Conservation (phyloP, 805 yeast species). For the Wickerhamiella alocasiicola region DNA sequence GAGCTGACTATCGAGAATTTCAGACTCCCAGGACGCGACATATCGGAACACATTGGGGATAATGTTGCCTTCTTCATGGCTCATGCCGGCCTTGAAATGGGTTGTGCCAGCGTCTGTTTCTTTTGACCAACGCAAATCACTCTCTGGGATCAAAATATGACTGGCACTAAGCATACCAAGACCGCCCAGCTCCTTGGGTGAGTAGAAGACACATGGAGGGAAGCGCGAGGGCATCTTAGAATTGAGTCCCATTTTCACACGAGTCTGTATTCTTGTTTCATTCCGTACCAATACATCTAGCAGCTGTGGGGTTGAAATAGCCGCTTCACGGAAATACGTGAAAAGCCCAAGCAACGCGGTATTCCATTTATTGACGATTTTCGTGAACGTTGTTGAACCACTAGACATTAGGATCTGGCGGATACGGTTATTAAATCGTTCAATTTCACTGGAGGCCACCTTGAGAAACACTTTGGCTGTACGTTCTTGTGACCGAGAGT, state of each 20-base stretch:
- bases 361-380: conserved; percentile 92
- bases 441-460: conserved; percentile 71
- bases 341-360: conserved; percentile 77
- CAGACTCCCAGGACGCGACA: conserved; percentile 93
- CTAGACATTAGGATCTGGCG: conserved; percentile 88
- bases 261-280: conserved; percentile 85
- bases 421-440: conserved; percentile 67
- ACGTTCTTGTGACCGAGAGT: conserved; percentile 62
- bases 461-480: conserved; percentile 80
- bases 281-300: conserved; percentile 76
- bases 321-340: conserved; percentile 88
- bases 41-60: conserved; percentile 92
- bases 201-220: conserved; percentile 97
- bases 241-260: conserved; percentile 87
- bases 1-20: conserved; percentile 81
- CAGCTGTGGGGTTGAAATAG: conserved; percentile 63
- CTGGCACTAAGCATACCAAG: conserved; percentile 96
- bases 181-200: conserved; percentile 96
- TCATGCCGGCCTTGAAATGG: conserved; percentile 89
- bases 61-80: conserved; percentile 52
- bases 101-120: conserved; percentile 93
- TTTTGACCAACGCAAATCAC: conserved; percentile 80
- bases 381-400: conserved; percentile 90
- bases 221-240: conserved; percentile 98
- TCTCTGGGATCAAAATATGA: conserved; percentile 85